Conservation (phyloP, 176 grass and related monocot genomes). For the Triticum monococcum region DNA sequence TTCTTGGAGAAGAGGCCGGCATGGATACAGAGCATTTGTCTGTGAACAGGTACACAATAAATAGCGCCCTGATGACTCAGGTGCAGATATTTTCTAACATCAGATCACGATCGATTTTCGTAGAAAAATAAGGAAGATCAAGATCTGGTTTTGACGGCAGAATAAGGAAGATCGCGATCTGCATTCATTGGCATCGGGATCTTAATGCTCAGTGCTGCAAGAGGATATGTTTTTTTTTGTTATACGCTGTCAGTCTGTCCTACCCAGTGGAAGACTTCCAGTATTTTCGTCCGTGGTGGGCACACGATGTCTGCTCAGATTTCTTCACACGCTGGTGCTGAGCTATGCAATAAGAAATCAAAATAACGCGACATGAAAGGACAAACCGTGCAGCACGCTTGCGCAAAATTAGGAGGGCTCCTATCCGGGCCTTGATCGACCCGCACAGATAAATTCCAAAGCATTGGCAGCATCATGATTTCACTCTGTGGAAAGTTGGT, state of each 20-base stretch:
- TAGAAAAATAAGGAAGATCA: too few relatives aligned
- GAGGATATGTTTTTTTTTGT: neutral
- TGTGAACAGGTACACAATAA: too few relatives aligned
- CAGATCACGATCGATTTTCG: neutral
- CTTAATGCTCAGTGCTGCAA: neutral
- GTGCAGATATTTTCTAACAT: neutral
- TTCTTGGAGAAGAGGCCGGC: neutral
- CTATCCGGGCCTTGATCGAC: neutral
- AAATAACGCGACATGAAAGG: too few relatives aligned
- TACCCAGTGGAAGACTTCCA: neutral
- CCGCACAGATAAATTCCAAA: neutral
- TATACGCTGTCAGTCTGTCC: neutral
- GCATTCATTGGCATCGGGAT: neutral
- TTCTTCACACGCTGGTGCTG: neutral
- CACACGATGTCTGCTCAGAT: neutral
- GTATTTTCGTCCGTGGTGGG: neutral
- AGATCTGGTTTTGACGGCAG: neutral
- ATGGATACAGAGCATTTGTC: neutral
- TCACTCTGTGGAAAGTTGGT: neutral
- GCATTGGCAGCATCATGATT: neutral
- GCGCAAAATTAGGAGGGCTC: neutral
- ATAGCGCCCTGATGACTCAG: neutral
- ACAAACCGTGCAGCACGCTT: neutral
- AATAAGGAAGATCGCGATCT: neutral
- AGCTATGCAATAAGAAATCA: too few relatives aligned